Evolutionary conservation across 129 eudicot genomes (phyloP), one percentile per base, ranked within the genome.

Genomic region (Flaveria bidentis): DNA sequence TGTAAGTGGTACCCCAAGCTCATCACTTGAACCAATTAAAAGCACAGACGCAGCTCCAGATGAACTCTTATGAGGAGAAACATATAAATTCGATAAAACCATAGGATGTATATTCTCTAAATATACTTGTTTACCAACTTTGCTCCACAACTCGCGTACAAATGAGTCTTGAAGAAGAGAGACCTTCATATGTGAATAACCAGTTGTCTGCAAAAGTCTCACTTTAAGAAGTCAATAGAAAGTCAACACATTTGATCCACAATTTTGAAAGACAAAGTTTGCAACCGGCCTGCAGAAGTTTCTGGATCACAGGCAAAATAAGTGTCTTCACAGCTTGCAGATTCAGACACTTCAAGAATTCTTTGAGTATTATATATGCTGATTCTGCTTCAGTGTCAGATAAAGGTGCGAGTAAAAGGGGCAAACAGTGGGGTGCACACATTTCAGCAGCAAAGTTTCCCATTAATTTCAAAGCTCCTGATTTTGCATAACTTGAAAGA

Each of bases 141-240:
- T 81, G 82, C 84, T 87, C 96, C 97, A 94, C 76, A 94, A 75
- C 78, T 89, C 97, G 52, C 85, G 92, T 83, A 94, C 90, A 87
- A 94, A 94, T 60, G 99, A 94, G 63, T 88, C 99, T 94, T 94
- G 99, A 67, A 94, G 97, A 81, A 94, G 93, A 81, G 96, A 94
- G 66, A 94, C 99, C 85, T 94, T 94, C 87, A 91, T 83, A 83
- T 78, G 97, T 53, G 94, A 91, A 82, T 82, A 80, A 71, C 91
- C 91, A 72, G 97, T 79, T 18, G 80, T 88, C 99, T 94, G 86
- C 73, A 84, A 66, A 81, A 67, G 55, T 12, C 23, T 61, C 46
- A 67, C 61, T 20, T 42, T 67, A 76, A 77, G 39, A 79, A 44
- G 60, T 64, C 57, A 64, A 45, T 28, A 42, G 23, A 50, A 70